phyloP scores from a whole-genome alignment of 208 protist species.

The Trichomonas vaginalis region DNA sequence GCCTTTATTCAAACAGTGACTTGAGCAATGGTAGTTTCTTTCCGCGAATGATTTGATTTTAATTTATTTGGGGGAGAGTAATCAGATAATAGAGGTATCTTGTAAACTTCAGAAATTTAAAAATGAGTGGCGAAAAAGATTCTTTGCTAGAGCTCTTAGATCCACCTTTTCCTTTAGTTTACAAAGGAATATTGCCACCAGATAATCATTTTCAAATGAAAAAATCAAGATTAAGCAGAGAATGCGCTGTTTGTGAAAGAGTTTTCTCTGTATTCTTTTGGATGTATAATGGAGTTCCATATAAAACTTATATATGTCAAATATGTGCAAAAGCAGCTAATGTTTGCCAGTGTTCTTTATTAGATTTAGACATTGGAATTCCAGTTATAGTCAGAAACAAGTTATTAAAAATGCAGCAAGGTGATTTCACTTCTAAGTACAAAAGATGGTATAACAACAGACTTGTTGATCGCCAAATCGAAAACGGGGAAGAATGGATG shows the following conservation, averaged over 20 bases:
- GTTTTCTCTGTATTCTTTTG: slow-evolving; percentile 11
- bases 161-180: not conserved
- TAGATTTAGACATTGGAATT: slow-evolving; percentile 6
- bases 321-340: not conserved
- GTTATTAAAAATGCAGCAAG: not conserved
- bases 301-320: slow-evolving; percentile 3
- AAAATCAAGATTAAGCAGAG: not conserved
- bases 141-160: not conserved
- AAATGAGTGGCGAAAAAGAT: not conserved
- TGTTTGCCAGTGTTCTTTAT: not conserved
- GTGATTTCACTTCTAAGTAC: not conserved
- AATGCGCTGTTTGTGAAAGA: not conserved
- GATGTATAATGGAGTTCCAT: not conserved
- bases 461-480: not conserved
- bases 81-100: too few species aligned
- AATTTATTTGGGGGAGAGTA: too few species aligned
- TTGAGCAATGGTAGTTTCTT: too few species aligned
- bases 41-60: too few species aligned
- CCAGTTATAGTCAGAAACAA: slow-evolving; percentile 6
- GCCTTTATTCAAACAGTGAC: too few species aligned
- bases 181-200: not conserved
- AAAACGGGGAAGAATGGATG: not conserved
- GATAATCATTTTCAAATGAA: slow-evolving; percentile 7
- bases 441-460: not conserved
- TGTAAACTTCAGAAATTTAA: too few species aligned